Base-by-base conservation (phyloP, 306 rosid species). In the Erythrophleum fordii region DNA sequence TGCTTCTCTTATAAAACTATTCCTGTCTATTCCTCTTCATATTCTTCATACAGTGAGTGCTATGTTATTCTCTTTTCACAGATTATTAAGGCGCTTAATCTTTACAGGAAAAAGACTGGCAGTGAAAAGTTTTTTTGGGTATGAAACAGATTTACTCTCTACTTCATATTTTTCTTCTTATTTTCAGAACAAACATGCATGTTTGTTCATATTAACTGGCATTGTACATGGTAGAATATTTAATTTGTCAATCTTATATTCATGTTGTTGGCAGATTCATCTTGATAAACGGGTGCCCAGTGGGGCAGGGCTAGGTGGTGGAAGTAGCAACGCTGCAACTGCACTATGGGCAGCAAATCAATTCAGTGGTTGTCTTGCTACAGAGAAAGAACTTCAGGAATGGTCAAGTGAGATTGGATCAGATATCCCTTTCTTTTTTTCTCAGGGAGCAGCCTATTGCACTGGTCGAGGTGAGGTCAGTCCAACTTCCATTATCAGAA, bases 321-420 rank as follows among this genome's bases (percentile, higher is more conserved):
- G 98, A 85, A 95, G 99, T 83, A 91, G 98, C 86, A 95, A 95
- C 77, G 99, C 99, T 77, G 99, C 99, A 61, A 95, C 98, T 75
- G 98, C 99, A 6, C 80, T 95, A 55, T 95, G 99, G 99, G 99
- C 99, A 11, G 98, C 98, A 58, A 95, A 95, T 83, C 97, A 95
- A 78, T 95, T 95, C 72, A 93, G 78, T 82, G 92, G 93, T 42
- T 81, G 90, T 79, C 83, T 79, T 87, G 98, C 94, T 66, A 81
- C 96, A 23, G 98, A 93, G 84, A 86, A 91, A 86, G 98, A 95
- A 64, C 94, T 95, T 80, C 97, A 95, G 82, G 96, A 93, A 81
- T 95, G 99, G 99, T 95, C 99, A 26, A 72, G 97, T 85, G 99
- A 95, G 88, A 95, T 95, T 80, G 99, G 99, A 72, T 95, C 99